A percentile compares a stretch with the other conserved stretches of the same genome.
phyloP scores from a whole-genome alignment of 139 green algal species.

The Astrephomene gubernaculifera region DNA sequence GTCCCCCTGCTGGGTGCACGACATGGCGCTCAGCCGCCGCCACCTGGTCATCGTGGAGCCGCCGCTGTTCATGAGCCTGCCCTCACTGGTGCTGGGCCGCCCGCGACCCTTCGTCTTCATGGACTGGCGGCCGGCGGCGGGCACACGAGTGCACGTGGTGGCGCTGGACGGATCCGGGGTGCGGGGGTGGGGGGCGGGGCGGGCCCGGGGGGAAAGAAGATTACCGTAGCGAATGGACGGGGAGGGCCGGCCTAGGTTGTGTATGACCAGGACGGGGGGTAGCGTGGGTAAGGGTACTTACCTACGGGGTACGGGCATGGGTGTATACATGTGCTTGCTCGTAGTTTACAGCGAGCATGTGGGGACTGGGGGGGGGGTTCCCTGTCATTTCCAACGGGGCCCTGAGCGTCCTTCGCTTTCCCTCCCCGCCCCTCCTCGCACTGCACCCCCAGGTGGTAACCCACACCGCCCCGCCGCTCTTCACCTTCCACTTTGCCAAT shows the following conservation, averaged over 20 bases:
- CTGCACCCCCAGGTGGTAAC: slow-evolving; percentile 20
- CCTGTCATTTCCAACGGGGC: no score
- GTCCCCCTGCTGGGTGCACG: slow-evolving; percentile 82
- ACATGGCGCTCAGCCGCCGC: slow-evolving; percentile 75
- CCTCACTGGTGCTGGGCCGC: slow-evolving; percentile 52
- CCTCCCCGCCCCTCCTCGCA: not conserved
- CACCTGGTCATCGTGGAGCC: slow-evolving; percentile 72
- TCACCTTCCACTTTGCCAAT: slow-evolving; percentile 84
- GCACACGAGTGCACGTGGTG: slow-evolving; percentile 73
- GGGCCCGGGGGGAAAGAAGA: not conserved
- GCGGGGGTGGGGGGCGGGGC: not conserved
- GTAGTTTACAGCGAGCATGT: no score
- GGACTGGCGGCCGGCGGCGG: slow-evolving; percentile 78
- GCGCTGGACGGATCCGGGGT: slow-evolving; percentile 62
- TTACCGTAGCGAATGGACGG: no score
- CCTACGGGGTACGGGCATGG: no score
- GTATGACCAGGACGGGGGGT: no score
- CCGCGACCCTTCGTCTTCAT: slow-evolving; percentile 71
- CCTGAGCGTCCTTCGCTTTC: no score
- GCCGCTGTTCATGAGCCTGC: slow-evolving; percentile 79
- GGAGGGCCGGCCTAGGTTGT: no score
- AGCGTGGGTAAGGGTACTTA: no score
- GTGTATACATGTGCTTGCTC: no score
- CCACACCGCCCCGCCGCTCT: slow-evolving; percentile 69
- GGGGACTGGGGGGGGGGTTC: no score